Evolutionary conservation across 306 rosid genomes (phyloP).

Genomic region (Prunus mume): DNA sequence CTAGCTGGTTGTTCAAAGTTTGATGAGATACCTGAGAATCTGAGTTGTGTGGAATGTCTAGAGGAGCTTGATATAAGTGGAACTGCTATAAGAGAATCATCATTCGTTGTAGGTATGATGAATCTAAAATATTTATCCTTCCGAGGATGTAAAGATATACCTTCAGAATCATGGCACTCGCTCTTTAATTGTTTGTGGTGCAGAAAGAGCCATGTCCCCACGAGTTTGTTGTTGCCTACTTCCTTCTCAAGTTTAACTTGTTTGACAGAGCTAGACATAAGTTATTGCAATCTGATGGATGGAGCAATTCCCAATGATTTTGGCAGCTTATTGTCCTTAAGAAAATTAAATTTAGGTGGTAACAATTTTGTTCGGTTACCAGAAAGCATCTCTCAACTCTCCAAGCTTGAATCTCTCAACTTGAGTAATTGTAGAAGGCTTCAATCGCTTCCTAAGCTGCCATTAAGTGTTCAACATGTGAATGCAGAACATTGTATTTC

Average conservation of each 20-base stretch:
- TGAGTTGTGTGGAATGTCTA: constrained; percentile 14
- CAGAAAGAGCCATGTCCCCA: not conserved
- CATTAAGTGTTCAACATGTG: constrained; percentile 3
- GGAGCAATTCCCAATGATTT: constrained; percentile 21
- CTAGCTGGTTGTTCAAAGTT: constrained; percentile 18
- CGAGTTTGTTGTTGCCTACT: constrained; percentile 8
- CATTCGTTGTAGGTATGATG: constrained; percentile 1
- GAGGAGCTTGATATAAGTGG: constrained; percentile 24
- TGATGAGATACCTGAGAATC: constrained; percentile 9
- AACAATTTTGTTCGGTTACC: constrained; percentile 12
- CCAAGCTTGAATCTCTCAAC: constrained; percentile 11
- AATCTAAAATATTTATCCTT: constrained; percentile 10
- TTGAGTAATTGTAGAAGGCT: constrained; percentile 17
- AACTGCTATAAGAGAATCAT: constrained; percentile 16
- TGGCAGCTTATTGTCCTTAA: constrained; percentile 11
- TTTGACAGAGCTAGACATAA: constrained; percentile 3
- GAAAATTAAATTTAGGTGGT: constrained; percentile 1
- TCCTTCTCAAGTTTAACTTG: constrained; percentile 1
- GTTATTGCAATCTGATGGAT: constrained; percentile 21
- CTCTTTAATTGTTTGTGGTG: not conserved
- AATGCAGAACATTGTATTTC: constrained; percentile 6
- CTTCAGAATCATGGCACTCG: constrained; percentile 13
- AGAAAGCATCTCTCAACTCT: constrained; percentile 11
- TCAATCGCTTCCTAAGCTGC: constrained; percentile 6
- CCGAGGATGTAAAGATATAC: not conserved